Evolutionary conservation across 1,139 yeast species (phyloP).

Genomic region (Lizanozyma gosingica): DNA sequence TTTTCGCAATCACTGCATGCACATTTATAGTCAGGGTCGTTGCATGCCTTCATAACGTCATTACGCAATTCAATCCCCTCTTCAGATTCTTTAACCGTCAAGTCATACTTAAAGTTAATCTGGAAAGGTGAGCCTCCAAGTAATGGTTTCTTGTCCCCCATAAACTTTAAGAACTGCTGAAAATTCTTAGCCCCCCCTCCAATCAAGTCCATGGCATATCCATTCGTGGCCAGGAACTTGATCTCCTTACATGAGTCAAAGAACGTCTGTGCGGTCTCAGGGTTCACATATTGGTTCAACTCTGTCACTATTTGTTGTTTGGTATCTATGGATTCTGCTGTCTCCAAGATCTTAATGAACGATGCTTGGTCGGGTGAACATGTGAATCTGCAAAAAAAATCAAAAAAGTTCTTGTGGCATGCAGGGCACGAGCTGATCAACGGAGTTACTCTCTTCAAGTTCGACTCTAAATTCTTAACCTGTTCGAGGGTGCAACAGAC

Average conservation of each 20-base stretch:
- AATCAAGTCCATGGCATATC: conserved; percentile 91
- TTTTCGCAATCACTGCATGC: conserved; percentile 86
- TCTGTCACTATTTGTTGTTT: conserved; percentile 62
- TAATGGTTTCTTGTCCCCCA: conserved; percentile 90
- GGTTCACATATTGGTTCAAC: conserved; percentile 54
- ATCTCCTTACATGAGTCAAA: conserved; percentile 83
- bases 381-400: conserved; percentile 80
- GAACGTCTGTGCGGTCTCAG: conserved; percentile 51
- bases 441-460: conserved; percentile 67
- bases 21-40: conserved; percentile 60
- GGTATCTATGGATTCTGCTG: conserved; percentile 41
- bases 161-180: conserved; percentile 65
- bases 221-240: conserved; percentile 91
- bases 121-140: conserved; percentile 96
- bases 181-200: conserved; percentile 91
- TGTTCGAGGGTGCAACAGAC: conserved; percentile 38
- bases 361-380: conserved; percentile 80
- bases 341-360: conserved; percentile 60
- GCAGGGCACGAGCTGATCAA: conserved; percentile 92
- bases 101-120: conserved; percentile 59
- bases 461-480: conserved; percentile 27
- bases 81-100: conserved; percentile 13
- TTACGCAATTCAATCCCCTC: conserved; percentile 16
- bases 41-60: conserved; percentile 34
- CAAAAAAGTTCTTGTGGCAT: conserved; percentile 76